Evolutionary conservation across 2,329 filamentous ascomycete genomes (phyloP), one percentile per base, ranked within the genome.

Genomic region (Aspergillus cejpii): DNA sequence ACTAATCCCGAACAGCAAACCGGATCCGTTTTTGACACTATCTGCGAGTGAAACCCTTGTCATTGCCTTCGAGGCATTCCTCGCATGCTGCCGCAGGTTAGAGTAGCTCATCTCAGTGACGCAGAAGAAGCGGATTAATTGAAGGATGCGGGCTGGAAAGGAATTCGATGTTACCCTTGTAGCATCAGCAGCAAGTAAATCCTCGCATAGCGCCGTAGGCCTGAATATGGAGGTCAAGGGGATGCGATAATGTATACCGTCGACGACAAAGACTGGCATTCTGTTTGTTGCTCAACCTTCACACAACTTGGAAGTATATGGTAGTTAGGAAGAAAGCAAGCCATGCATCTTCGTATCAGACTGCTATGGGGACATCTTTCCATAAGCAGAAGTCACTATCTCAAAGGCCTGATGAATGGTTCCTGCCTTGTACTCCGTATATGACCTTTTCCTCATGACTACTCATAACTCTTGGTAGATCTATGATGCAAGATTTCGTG

Each of bases 11-110:
- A 34, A 19, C 8, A 11, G 15, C 11, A 12, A 17, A 34, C 31
- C 15, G 2, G 14, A 6, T 10, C 57, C 81, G 46, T 76, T 74
- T 48, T 79, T 81, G 14, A 19, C 15, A 34, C 7, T 11, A 34
- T 11, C 31, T 8, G 15, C 11, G 10, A 10, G 17, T 19, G 17
- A 19, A 6, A 8, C 31, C 11, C 17, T 14, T 11, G 15, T 15
- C 31, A 17, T 14, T 5, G 31, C 17, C 31, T 20, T 34, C 17
- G 31, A 14, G 17, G 15, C 15, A 19, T 10, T 14, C 31, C 15
- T 34, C 11, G 31, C 31, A 17, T 14, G 31, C 31, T 34, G 31
- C 15, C 8, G 17, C 15, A 19, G 15, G 5, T 34, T 5, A 34
- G 31, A 34, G 14, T 11, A 7, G 14, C 15, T 11, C 10, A 17